These are phyloP conservation scores for Mycena rebaudengoi DNA, from an alignment of 768 basidiomycete genomes.

Conservation along the genomic window DNA sequence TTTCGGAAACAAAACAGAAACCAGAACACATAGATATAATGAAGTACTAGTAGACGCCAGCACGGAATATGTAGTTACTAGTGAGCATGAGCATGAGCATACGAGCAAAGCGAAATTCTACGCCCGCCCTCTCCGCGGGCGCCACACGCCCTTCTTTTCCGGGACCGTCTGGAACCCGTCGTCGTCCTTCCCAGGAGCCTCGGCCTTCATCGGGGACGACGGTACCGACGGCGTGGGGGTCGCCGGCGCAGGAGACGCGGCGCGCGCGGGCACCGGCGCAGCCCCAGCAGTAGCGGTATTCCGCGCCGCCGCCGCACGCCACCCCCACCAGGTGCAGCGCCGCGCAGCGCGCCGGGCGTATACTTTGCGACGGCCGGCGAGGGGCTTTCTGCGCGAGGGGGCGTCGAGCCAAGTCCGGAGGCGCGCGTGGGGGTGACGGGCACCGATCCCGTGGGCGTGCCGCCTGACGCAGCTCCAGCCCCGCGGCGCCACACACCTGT, in stretches of 20 bases:
- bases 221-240: conserved; percentile 24
- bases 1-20: conserved; percentile 57
- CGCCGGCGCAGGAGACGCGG: conserved; percentile 45
- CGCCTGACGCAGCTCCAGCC: too few relatives aligned
- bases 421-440: conserved; percentile 39
- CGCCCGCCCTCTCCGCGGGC: conserved; percentile 33
- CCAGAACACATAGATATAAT: conserved; percentile 88
- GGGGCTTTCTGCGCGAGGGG: conserved; percentile 66
- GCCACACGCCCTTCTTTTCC: conserved; percentile 49
- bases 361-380: conserved; percentile 53
- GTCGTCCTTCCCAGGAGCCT: conserved; percentile 59
- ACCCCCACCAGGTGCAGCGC: conserved; percentile 41
- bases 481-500: conserved; percentile 44
- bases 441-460: conserved; percentile 34
- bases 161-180: conserved; percentile 78
- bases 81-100: neutral
- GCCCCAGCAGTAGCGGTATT: conserved; percentile 52
- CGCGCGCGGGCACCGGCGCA: conserved; percentile 31
- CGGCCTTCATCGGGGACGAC: too few relatives aligned
- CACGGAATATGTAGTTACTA: neutral
- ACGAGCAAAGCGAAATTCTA: neutral
- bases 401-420: conserved; percentile 40
- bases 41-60: conserved; percentile 57
- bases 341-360: conserved; percentile 50
- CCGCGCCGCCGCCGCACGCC: conserved; percentile 71